These are phyloP conservation scores for Marasmius oreades DNA, from an alignment of 1,284 basidiomycete genomes.

Conservation along the genomic window DNA sequence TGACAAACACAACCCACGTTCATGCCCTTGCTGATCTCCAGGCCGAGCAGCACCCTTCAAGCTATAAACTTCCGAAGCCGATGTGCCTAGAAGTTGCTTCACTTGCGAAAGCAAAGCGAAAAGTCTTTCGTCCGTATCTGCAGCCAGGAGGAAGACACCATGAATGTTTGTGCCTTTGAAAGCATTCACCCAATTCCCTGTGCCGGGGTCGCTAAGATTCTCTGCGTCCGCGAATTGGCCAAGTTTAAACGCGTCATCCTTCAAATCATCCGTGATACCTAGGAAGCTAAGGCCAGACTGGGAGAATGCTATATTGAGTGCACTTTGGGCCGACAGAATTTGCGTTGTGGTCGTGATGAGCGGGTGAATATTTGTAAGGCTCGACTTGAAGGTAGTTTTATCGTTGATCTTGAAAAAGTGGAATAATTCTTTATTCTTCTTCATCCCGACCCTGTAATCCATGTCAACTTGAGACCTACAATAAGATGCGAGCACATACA, in stretches of 20 bases:
- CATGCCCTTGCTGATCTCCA: constrained; percentile 29
- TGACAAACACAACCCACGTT: constrained; percentile 24
- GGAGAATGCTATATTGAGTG: constrained; percentile 33
- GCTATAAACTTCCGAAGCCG: constrained; percentile 26
- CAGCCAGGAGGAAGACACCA: constrained; percentile 32
- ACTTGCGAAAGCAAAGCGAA: constrained; percentile 11
- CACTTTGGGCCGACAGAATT: constrained; percentile 19
- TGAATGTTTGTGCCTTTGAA: constrained; percentile 30
- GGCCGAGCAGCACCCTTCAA: constrained; percentile 30
- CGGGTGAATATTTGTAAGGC: constrained; percentile 27
- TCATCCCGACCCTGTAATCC: constrained; percentile 25
- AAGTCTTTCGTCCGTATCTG: constrained; percentile 22
- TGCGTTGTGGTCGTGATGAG: constrained; percentile 28
- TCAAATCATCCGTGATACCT: constrained; percentile 31
- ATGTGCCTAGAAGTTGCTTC: constrained; percentile 18
- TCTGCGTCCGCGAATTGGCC: constrained; percentile 28
- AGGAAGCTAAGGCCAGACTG: constrained; percentile 28
- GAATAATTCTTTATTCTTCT: constrained; percentile 29
- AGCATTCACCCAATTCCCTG: constrained; percentile 28
- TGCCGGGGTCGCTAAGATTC: constrained; percentile 25
- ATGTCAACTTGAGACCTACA: not conserved
- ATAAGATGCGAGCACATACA: constrained; percentile 11
- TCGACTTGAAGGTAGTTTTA: constrained; percentile 24
- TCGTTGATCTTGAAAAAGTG: constrained; percentile 31
- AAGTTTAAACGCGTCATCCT: constrained; percentile 25